phyloP scores from a whole-genome alignment of 345 rosid genomes.

The Hevea brasiliensis region DNA sequence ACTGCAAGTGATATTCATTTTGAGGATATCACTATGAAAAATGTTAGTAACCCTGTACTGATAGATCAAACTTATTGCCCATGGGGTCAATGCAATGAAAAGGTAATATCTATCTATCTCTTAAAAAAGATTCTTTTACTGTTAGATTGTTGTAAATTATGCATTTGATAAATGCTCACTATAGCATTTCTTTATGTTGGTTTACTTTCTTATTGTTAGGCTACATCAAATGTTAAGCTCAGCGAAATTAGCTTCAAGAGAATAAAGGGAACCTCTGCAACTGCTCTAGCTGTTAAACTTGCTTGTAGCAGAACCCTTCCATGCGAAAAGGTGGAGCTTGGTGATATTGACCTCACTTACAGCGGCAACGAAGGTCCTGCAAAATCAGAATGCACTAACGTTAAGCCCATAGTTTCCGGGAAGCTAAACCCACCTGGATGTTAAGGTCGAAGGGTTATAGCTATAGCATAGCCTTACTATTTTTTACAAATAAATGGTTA shows the following conservation, averaged over 20 bases:
- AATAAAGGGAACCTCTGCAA: background rate
- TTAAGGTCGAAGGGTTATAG: background rate
- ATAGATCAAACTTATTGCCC: slow-evolving; percentile 9
- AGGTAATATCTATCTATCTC: slow-evolving; percentile 5
- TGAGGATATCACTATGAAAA: background rate
- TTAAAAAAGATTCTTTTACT: no score
- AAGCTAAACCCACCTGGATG: background rate
- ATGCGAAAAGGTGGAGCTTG: background rate
- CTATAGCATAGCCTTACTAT: no score
- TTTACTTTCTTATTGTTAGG: background rate
- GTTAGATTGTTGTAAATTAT: no score
- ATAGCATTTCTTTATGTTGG: no score
- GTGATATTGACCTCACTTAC: background rate
- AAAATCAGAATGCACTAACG: background rate
- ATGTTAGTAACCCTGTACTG: background rate
- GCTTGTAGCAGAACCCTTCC: background rate
- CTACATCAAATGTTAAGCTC: background rate
- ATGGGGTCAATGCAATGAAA: background rate
- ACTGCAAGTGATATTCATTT: background rate
- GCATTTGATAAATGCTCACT: no score
- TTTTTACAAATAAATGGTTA: no score
- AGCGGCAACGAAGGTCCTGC: background rate
- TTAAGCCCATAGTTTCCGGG: background rate
- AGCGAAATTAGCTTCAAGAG: background rate
- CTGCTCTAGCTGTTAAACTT: background rate